Base-by-base conservation (phyloP, 805 yeast species). In the Isabelozyma gotoi region DNA sequence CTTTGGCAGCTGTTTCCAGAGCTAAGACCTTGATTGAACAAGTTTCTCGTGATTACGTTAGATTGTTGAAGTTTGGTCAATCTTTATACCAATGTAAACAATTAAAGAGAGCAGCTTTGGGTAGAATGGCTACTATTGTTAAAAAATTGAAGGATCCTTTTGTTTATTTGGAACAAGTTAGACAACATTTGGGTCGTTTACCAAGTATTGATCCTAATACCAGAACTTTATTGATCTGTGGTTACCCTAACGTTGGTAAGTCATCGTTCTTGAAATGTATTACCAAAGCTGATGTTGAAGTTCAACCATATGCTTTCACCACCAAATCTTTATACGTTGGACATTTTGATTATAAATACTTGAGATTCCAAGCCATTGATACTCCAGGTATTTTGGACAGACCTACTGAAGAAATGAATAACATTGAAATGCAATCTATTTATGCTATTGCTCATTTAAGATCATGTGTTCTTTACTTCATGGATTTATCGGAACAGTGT, bases 371-470 rank as follows among this genome's bases (percentile, higher is more conserved):
- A 76, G 99, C 98, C 44, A 94, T 94, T 62, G 99, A 94, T 71
- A 94, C 99, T 32, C 99, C 99, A 27, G 99, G 99, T 76, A 91
- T 94, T 59, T 77, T 94, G 65, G 99, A 94, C 71, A 84, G 98
- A 68, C 99, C 99, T 47, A 90, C 97, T 36, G 99, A 94, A 70
- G 99, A 94, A 66, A 94, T 94, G 99, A 94, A 94, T 77, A 94
- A 94, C 71, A 94, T 94, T 68, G 99, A 94, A 76, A 94, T 94
- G 99, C 99, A 94, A 75, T 87, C 96, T 40, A 94, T 94, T 61
- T 94, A 94, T 61, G 99, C 99, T 49, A 90, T 94, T 76, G 99
- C 99, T 27, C 99, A 94, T 71, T 81, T 94, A 68, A 82, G 98
- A 65, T 91, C 98, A 20, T 88, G 97, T 67, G 96, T 94, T 36